Conservation (phyloP, 257 asterid species). For the Coffea canephora region DNA sequence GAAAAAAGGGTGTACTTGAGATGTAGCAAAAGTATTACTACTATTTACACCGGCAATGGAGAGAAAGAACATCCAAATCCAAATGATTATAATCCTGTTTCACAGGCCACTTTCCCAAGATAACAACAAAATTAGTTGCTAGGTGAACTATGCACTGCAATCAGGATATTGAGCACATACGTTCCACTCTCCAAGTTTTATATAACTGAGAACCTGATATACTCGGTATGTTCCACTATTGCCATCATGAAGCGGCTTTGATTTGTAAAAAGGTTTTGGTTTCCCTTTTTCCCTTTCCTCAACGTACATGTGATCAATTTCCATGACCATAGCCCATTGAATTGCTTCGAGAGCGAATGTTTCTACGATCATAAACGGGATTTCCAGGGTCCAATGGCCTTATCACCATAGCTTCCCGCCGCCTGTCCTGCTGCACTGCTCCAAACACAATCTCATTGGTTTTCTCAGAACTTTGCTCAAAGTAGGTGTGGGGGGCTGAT, state of each 20-base stretch:
- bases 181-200: conserved; percentile 28
- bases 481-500: conserved; percentile 60
- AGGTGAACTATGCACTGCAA: conserved; percentile 21
- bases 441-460: conserved; percentile 79
- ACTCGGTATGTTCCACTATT: conserved; percentile 23
- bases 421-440: conserved; percentile 69
- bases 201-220: conserved; percentile 30
- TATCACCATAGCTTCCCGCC: conserved; percentile 41
- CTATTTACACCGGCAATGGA: background rate
- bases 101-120: conserved; percentile 18
- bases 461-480: conserved; percentile 58
- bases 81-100: conserved; percentile 15
- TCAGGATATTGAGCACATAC: conserved; percentile 23
- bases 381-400: conserved; percentile 68
- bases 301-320: conserved; percentile 34
- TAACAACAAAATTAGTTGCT: background rate
- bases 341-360: conserved; percentile 41
- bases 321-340: conserved; percentile 37
- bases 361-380: conserved; percentile 34
- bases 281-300: background rate
- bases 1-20: no score
- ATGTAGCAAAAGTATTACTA: no score
- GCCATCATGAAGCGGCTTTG: conserved; percentile 33
- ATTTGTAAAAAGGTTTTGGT: conserved; percentile 13
- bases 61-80: conserved; percentile 6